Percentiles rank a stretch among this genome's conserved stretches.
phyloP scores from a whole-genome alignment of 2,329 filamentous ascomycete species.

The Cylindrodendrum hubeiense region DNA sequence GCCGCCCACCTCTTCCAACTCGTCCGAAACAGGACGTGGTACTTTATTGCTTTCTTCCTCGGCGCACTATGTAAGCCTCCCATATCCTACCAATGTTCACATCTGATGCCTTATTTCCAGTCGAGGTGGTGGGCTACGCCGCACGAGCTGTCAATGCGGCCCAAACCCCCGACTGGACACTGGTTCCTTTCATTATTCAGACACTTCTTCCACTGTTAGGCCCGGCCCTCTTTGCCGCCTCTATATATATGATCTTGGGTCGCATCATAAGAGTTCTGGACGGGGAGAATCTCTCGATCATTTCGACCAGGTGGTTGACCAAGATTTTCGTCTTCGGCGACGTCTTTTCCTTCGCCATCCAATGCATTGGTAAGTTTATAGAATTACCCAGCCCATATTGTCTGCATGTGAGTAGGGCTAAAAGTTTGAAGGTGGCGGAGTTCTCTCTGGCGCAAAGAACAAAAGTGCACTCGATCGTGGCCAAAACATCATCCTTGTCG shows the following conservation, averaged over 20 bases:
- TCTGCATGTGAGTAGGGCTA: background rate
- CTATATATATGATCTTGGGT: background rate
- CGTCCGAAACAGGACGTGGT: background rate
- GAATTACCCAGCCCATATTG: background rate
- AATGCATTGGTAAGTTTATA: background rate
- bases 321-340: background rate
- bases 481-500: background rate
- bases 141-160: background rate
- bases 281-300: background rate
- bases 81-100: background rate
- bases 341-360: background rate
- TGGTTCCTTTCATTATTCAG: background rate
- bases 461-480: background rate
- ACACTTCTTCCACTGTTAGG: background rate
- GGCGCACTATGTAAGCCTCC: background rate
- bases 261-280: background rate
- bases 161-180: background rate
- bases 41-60: background rate
- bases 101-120: background rate
- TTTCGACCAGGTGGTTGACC: background rate
- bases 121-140: background rate
- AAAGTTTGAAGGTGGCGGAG: background rate
- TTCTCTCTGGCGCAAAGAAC: background rate
- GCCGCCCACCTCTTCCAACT: background rate
- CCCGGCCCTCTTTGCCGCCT: background rate